Evolutionary conservation across 1,139 yeast species (phyloP).

Genomic region (Nematodospora anomalae): DNA sequence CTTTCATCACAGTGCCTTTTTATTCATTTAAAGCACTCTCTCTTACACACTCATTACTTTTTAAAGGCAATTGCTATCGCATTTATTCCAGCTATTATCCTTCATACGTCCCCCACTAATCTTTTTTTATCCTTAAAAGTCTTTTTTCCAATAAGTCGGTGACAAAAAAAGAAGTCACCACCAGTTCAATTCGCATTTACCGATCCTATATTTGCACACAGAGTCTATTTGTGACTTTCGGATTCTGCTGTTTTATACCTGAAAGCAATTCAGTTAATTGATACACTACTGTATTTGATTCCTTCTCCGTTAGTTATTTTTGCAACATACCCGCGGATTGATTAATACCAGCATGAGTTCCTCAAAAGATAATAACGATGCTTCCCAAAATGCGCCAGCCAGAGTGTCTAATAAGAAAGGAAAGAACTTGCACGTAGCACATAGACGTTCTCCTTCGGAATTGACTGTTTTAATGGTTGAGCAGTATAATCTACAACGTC

Average conservation of each 20-base stretch:
- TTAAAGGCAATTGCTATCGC: no score
- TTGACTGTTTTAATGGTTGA: conserved; percentile 93
- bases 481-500: conserved; percentile 90
- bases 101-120: no score
- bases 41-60: no score
- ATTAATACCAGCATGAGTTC: neutral
- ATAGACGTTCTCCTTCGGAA: conserved; percentile 91
- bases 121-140: no score
- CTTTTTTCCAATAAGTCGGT: no score
- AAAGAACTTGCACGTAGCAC: conserved; percentile 77
- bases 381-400: conserved; percentile 16
- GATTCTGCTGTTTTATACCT: no score
- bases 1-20: no score
- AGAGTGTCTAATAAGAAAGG: conserved; percentile 26
- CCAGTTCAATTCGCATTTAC: no score
- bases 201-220: neutral
- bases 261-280: neutral
- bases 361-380: conserved; percentile 2
- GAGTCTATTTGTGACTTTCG: neutral
- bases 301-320: no score
- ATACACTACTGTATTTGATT: neutral
- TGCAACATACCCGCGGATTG: neutral
- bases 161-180: no score
- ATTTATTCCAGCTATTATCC: no score
- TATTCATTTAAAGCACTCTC: no score